These are phyloP conservation scores for Phialophora expanda DNA, from an alignment of 2,329 filamentous ascomycete species.

Conservation along the genomic window DNA sequence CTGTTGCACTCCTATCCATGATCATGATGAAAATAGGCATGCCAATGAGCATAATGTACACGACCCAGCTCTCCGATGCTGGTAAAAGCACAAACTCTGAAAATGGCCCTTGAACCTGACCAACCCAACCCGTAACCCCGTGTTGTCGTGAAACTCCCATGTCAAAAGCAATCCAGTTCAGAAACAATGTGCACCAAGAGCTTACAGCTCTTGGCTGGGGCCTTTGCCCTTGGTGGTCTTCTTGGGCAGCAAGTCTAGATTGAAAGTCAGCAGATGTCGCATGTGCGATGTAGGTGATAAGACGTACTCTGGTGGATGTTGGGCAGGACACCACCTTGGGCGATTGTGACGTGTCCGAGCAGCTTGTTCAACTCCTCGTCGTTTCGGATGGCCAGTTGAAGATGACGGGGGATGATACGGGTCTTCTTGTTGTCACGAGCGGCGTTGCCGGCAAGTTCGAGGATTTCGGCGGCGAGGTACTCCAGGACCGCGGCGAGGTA, in stretches of 20 bases:
- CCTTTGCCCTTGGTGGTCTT: constrained; percentile 97
- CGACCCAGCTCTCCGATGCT: constrained; percentile 55
- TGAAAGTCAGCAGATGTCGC: constrained; percentile 49
- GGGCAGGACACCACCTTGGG: constrained; percentile 94
- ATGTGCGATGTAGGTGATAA: constrained; percentile 26
- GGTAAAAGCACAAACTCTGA: constrained; percentile 43
- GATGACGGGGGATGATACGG: constrained; percentile 98
- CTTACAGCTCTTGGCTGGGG: constrained; percentile 92
- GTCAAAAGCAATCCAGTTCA: constrained; percentile 62
- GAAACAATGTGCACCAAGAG: constrained; percentile 61
- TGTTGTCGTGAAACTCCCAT: constrained; percentile 75
- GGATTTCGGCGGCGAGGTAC: constrained; percentile 97
- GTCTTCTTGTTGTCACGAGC: constrained; percentile 99
- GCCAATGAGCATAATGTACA: constrained; percentile 66
- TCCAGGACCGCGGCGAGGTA: constrained; percentile 97
- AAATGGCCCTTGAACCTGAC: constrained; percentile 61
- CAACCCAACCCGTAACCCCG: constrained; percentile 69
- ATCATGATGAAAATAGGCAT: constrained; percentile 44
- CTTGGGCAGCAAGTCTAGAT: constrained; percentile 93
- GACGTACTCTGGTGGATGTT: constrained; percentile 95
- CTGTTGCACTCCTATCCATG: constrained; percentile 39
- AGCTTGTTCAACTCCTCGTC: constrained; percentile 99
- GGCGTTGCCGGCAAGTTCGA: constrained; percentile 97
- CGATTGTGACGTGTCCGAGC: constrained; percentile 92
- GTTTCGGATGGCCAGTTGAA: constrained; percentile 98